Percentiles rank a stretch among this genome's conserved stretches.
Conservation (phyloP, 805 yeast genomes). For the Teunomyces panamensis region DNA sequence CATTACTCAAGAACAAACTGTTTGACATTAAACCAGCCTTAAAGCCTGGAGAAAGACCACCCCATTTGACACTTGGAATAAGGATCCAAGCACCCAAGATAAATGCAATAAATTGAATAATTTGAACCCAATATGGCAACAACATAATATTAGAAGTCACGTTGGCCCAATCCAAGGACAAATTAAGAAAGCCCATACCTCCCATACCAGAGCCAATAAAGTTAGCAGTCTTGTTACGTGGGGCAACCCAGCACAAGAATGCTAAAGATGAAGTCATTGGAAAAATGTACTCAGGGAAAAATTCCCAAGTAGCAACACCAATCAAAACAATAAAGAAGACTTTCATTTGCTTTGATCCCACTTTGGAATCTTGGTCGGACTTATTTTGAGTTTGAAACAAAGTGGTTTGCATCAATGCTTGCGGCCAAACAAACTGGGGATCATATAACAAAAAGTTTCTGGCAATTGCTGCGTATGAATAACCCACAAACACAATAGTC, state of each 20-base stretch:
- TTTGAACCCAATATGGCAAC: slow-evolving; percentile 54
- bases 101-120: slow-evolving; percentile 47
- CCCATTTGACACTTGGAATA: slow-evolving; percentile 49
- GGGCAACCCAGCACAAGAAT: slow-evolving; percentile 48
- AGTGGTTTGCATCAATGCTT: slow-evolving; percentile 52
- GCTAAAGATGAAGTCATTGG: slow-evolving; percentile 51
- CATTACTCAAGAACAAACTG: slow-evolving; percentile 34
- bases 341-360: slow-evolving; percentile 29
- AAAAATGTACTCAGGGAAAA: slow-evolving; percentile 47
- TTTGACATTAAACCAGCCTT: slow-evolving; percentile 48
- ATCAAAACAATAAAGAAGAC: slow-evolving; percentile 35
- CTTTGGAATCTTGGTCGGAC: slow-evolving; percentile 12
- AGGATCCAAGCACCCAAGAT: slow-evolving; percentile 49
- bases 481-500: slow-evolving; percentile 51
- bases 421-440: slow-evolving; percentile 48
- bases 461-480: slow-evolving; percentile 54
- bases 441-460: slow-evolving; percentile 45
- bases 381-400: slow-evolving; percentile 32
- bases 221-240: slow-evolving; percentile 36
- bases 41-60: slow-evolving; percentile 18
- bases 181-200: slow-evolving; percentile 49
- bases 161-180: slow-evolving; percentile 53
- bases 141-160: slow-evolving; percentile 49
- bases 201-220: slow-evolving; percentile 52
- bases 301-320: slow-evolving; percentile 43